Conservation (phyloP, 2,329 filamentous ascomycete genomes). For the Pseudogymnoascus pannorum region DNA sequence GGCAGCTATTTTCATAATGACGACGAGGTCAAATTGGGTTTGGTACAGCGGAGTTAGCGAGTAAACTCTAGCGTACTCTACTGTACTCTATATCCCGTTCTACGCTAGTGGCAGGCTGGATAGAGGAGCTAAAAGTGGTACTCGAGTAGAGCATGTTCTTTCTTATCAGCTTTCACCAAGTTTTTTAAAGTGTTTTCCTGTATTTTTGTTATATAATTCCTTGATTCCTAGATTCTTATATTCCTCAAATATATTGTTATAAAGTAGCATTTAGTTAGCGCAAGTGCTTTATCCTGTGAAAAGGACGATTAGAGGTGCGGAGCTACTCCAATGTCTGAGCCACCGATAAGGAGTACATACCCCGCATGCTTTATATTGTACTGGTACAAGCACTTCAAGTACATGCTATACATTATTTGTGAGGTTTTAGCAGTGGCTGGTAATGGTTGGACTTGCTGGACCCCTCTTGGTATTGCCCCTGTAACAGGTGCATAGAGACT, state of each 20-base stretch:
- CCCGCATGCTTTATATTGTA: not conserved
- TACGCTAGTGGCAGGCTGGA: not conserved
- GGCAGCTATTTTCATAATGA: constrained; percentile 8
- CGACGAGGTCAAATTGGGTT: not conserved
- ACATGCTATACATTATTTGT: not conserved
- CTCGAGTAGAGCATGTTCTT: not conserved
- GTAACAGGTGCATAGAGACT: not conserved
- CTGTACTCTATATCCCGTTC: no score
- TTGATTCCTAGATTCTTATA: no score
- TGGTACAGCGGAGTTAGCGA: constrained; percentile 4
- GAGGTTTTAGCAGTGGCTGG: not conserved
- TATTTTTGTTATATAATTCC: not conserved
- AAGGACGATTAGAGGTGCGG: not conserved
- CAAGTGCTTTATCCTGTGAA: not conserved
- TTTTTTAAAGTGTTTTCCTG: not conserved
- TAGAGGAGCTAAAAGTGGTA: not conserved
- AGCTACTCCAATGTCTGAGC: not conserved
- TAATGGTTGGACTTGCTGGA: not conserved
- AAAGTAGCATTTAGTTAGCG: not conserved
- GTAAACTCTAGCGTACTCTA: not conserved
- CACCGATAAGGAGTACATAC: constrained; percentile 1
- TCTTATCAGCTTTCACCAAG: not conserved
- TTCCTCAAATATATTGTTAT: not conserved
- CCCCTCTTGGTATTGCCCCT: not conserved
- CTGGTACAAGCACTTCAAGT: not conserved